These are phyloP conservation scores for Gaillardinia entomophila DNA, from an alignment of 805 yeast genomes.

Conservation along the genomic window DNA sequence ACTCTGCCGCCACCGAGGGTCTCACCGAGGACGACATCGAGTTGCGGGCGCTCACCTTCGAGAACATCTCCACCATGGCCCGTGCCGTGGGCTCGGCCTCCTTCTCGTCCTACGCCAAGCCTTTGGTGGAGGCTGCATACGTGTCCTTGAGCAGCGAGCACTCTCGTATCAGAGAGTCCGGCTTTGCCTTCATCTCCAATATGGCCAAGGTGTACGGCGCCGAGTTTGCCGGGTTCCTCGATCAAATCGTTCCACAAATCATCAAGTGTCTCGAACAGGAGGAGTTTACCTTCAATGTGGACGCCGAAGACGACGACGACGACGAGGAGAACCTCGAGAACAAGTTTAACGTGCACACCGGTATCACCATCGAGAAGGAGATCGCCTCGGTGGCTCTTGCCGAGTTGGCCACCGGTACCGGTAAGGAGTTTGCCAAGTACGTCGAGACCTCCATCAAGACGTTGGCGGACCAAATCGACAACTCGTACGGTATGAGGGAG, in stretches of 20 bases:
- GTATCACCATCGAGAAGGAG: conserved; percentile 93
- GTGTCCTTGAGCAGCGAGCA: conserved; percentile 69
- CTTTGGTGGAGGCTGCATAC: conserved; percentile 84
- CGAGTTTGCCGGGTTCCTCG: conserved; percentile 82
- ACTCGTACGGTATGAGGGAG: conserved; percentile 88
- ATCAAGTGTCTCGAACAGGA: conserved; percentile 79
- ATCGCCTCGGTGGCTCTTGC: conserved; percentile 87
- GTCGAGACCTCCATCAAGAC: conserved; percentile 64
- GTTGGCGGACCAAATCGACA: conserved; percentile 67
- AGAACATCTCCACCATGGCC: conserved; percentile 91
- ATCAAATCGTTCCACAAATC: conserved; percentile 76
- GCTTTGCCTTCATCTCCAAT: conserved; percentile 87
- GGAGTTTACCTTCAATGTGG: conserved; percentile 67
- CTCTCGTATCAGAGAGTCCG: conserved; percentile 88
- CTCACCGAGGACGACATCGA: conserved; percentile 85
- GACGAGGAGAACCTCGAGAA: conserved; percentile 63
- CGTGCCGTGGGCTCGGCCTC: conserved; percentile 92
- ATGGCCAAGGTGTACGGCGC: conserved; percentile 93
- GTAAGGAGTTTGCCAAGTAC: conserved; percentile 70
- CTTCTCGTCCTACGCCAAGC: conserved; percentile 80
- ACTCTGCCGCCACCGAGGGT: conserved; percentile 64
- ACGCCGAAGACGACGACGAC: conserved; percentile 41
- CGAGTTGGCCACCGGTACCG: conserved; percentile 85
- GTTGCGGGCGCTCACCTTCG: conserved; percentile 87
- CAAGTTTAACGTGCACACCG: conserved; percentile 83